These are phyloP conservation scores for Eucalyptus pumila DNA, from an alignment of 345 rosid species.

Conservation along the genomic window DNA sequence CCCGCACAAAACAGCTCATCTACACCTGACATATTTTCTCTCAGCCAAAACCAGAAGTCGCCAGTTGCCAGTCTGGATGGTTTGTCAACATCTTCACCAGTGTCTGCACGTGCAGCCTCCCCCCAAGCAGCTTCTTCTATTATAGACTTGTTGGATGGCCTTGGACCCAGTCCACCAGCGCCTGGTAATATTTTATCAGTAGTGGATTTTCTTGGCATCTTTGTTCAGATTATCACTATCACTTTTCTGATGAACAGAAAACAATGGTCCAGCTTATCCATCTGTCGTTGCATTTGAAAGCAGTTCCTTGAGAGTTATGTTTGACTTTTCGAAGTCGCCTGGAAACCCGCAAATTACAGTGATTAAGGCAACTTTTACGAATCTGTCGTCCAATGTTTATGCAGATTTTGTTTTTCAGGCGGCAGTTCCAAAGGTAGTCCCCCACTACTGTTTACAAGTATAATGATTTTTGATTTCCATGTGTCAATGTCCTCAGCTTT, in stretches of 20 bases:
- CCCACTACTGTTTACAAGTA: neutral
- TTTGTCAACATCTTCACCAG: constrained; percentile 30
- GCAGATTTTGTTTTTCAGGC: constrained; percentile 92
- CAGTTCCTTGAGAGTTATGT: constrained; percentile 64
- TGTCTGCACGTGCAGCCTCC: constrained; percentile 20
- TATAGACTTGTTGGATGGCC: constrained; percentile 86
- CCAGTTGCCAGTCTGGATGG: constrained; percentile 31
- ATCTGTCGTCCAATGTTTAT: constrained; percentile 46
- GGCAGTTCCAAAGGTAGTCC: constrained; percentile 92
- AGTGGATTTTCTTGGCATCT: neutral
- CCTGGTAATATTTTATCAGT: constrained; percentile 32
- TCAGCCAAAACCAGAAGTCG: constrained; percentile 23
- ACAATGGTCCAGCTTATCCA: constrained; percentile 71
- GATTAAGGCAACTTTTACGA: constrained; percentile 67
- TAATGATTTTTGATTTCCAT: neutral
- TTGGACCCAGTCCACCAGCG: constrained; percentile 44
- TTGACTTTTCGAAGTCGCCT: constrained; percentile 66
- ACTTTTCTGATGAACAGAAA: constrained; percentile 25
- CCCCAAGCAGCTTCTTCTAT: constrained; percentile 34
- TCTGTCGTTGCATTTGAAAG: constrained; percentile 77
- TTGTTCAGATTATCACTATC: neutral
- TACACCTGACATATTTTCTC: constrained; percentile 45
- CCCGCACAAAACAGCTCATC: constrained; percentile 48
- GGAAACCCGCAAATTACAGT: constrained; percentile 59
- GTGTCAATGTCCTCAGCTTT: neutral